Evolutionary conservation across 2,329 filamentous ascomycete genomes (phyloP), one percentile per base, ranked within the genome.

Genomic region (Capronia epimyces): DNA sequence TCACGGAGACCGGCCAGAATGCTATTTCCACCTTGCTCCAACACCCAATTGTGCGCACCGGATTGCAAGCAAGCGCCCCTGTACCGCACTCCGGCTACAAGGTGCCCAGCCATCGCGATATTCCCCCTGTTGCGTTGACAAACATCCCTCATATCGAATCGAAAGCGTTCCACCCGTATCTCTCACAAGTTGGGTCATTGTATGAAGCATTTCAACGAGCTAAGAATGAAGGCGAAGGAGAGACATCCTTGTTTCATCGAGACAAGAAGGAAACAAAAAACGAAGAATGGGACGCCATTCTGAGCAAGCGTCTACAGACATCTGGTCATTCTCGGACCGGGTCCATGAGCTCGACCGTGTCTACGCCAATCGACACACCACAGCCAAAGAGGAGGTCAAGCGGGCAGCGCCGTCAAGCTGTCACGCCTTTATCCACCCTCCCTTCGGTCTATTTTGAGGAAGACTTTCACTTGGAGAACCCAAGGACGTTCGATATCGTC

Each of bases 11-110:
- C n/a, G 82, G 84, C 9, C 87, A 90, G 62, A 96, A 95, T 79
- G 89, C 93, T 55, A 97, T 97, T 62, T 95, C 90, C 7, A 95
- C 89, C 1, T 78, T 97, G n/a, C 79, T 97, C 3, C 87, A 95
- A 64, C 85, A 89, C 22, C 88, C 91, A 2, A 95, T 95, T 60
- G 82, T 94, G 50, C 82, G 91, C 58, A 95, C 90, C 1, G 90
- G 91, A 50, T 78, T 95, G 43, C 76, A 89, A 48, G 86, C 90
- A 18, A 86, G 94, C 67, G 85, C 84, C 1, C 76, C 83, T 1
- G 82, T 66, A 24, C 58, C 85, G 2, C 80, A 87, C 1, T 86
- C 81, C 62, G 75, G 83, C 12, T 87, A 93, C 63, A 91, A 85
- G 61, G 84, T 87, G 12, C 91, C 91, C 0, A 94, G 89, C 1